Evolutionary conservation across 1,284 basidiomycete genomes (phyloP).

Genomic region (Neolentinus lepideus): DNA sequence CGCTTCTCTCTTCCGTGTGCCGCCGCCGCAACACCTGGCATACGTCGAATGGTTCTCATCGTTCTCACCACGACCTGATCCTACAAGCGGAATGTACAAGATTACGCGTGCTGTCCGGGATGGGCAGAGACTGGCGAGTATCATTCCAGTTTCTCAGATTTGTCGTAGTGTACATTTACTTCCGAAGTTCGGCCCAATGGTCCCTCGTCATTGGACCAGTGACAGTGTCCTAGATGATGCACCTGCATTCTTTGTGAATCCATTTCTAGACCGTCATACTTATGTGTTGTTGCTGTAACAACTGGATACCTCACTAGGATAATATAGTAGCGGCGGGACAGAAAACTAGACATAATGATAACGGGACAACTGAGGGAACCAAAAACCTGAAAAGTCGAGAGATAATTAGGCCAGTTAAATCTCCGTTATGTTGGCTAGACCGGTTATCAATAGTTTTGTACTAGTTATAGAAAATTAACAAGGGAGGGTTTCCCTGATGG

Average conservation of each 20-base stretch:
- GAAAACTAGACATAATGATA: too few species aligned
- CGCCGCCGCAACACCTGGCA: neutral
- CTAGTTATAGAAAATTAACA: too few species aligned
- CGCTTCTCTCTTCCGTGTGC: slow-evolving; percentile 8
- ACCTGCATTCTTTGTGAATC: slow-evolving; percentile 20
- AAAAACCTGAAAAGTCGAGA: too few species aligned
- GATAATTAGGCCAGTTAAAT: too few species aligned
- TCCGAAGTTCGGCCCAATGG: slow-evolving; percentile 17
- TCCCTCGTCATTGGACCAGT: slow-evolving; percentile 22
- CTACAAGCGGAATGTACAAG: slow-evolving; percentile 15
- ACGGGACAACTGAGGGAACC: too few species aligned
- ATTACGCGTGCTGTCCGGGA: slow-evolving; percentile 10
- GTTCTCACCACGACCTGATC: slow-evolving; percentile 11
- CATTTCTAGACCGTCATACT: slow-evolving; percentile 21
- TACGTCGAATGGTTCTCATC: slow-evolving; percentile 21
- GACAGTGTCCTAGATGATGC: slow-evolving; percentile 25
- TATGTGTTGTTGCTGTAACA: too few species aligned
- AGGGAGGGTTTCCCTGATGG: too few species aligned
- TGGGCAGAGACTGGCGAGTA: slow-evolving; percentile 13
- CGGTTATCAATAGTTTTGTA: too few species aligned
- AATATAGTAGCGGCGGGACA: too few species aligned
- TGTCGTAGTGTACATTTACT: slow-evolving; percentile 22
- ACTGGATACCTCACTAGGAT: too few species aligned
- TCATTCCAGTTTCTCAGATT: slow-evolving; percentile 19
- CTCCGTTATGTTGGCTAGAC: too few species aligned